Evolutionary conservation across 495 filamentous ascomycete genomes (phyloP).

Genomic region (Aspergillus heteromorphus): DNA sequence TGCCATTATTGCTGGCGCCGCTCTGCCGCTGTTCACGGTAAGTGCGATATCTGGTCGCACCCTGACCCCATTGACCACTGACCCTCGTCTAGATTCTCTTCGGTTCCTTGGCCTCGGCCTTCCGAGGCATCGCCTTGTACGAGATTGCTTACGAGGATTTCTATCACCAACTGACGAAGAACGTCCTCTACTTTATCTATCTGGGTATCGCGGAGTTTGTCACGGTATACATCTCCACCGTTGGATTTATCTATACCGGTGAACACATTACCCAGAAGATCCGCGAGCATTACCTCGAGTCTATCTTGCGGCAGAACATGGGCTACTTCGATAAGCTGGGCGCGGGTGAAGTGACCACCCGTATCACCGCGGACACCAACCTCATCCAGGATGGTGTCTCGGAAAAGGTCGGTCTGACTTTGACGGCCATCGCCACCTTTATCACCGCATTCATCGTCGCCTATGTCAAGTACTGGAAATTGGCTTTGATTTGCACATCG

Average conservation of each 20-base stretch:
- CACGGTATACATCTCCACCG: conserved; percentile 72
- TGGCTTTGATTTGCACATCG: conserved; percentile 77
- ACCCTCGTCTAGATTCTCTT: conserved; percentile 51
- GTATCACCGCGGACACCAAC: conserved; percentile 88
- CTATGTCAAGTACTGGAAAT: conserved; percentile 78
- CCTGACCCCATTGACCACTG: conserved; percentile 25
- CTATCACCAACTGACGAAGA: conserved; percentile 50
- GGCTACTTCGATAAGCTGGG: conserved; percentile 89
- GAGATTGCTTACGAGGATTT: conserved; percentile 49
- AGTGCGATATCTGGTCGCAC: conserved; percentile 8
- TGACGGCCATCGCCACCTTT: conserved; percentile 72
- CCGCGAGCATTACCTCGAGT: conserved; percentile 73
- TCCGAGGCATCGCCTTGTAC: conserved; percentile 57
- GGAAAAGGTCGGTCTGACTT: conserved; percentile 73
- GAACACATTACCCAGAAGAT: conserved; percentile 85
- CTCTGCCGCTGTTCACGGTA: conserved; percentile 82
- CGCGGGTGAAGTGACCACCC: conserved; percentile 86
- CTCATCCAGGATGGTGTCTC: conserved; percentile 84
- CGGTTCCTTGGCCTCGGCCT: conserved; percentile 66
- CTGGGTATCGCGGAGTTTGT: conserved; percentile 82
- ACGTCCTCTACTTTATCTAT: conserved; percentile 87
- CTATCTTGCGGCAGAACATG: conserved; percentile 85
- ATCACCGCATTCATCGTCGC: conserved; percentile 84
- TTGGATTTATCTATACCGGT: conserved; percentile 90
- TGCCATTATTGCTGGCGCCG: conserved; percentile 73